Conservation (phyloP, 148 eudicot genomes). For the Persicaria tinctoria region DNA sequence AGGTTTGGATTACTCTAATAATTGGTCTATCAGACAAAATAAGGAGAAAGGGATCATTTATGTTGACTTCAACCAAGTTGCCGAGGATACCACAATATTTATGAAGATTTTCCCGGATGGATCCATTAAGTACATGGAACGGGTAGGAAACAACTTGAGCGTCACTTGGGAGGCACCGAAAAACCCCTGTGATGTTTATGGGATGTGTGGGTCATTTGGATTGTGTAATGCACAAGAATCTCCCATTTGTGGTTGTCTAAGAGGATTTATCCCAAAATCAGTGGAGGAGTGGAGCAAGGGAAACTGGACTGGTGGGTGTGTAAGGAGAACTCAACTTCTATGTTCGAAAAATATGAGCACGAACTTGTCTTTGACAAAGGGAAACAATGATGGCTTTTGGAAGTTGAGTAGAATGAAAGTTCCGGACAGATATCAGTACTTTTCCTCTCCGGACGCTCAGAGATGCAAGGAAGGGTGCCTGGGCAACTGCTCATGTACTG, state of each 20-base stretch:
- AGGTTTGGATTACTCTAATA: neutral
- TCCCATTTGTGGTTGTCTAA: slow-evolving; percentile 45
- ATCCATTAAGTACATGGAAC: neutral
- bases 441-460: neutral
- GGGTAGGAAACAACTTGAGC: slow-evolving; percentile 20
- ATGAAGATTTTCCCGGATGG: slow-evolving; percentile 17
- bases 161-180: slow-evolving; percentile 10
- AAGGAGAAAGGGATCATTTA: slow-evolving; percentile 11
- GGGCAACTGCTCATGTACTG: slow-evolving; percentile 13
- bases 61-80: slow-evolving; percentile 9
- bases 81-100: neutral
- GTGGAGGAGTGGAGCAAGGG: slow-evolving; percentile 34
- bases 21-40: slow-evolving; percentile 3
- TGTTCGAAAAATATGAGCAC: slow-evolving; percentile 21
- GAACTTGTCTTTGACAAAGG: neutral
- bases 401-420: slow-evolving; percentile 24
- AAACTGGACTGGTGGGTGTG: slow-evolving; percentile 48
- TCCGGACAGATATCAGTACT: slow-evolving; percentile 16
- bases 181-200: slow-evolving; percentile 37
- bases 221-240: slow-evolving; percentile 29
- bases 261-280: slow-evolving; percentile 39
- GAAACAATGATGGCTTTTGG: slow-evolving; percentile 28
- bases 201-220: slow-evolving; percentile 52
- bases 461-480: slow-evolving; percentile 17
- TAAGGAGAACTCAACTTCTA: slow-evolving; percentile 24